A percentile compares a stretch with the other conserved stretches of the same genome.
Evolutionary conservation across 139 green algal species (phyloP).

Genomic region (Dunaliella primolecta): DNA sequence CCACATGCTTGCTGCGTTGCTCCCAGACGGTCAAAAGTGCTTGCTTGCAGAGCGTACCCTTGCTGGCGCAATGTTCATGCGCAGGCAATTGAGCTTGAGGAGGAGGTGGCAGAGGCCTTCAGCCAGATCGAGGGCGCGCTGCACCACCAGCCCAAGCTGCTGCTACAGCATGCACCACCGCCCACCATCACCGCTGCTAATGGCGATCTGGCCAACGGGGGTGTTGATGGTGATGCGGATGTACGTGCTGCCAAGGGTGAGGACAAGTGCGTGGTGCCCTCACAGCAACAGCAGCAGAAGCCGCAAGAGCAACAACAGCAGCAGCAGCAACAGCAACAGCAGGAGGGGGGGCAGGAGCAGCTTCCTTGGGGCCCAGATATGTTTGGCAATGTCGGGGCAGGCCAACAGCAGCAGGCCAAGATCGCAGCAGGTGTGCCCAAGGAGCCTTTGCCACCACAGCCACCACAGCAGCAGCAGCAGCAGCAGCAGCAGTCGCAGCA

Average conservation of each 20-base stretch:
- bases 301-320: neutral
- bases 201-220: neutral
- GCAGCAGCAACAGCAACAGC: neutral
- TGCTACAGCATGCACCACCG: constrained; percentile 3
- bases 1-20: too few relatives aligned
- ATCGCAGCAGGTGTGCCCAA: neutral
- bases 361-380: too few relatives aligned
- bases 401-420: too few relatives aligned
- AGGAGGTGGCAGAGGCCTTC: constrained; percentile 65
- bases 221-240: neutral
- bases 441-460: too few relatives aligned
- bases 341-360: neutral
- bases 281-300: neutral
- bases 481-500: neutral
- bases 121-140: constrained; percentile 54
- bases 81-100: constrained; percentile 27
- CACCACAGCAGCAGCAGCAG: too few relatives aligned
- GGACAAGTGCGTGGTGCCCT: too few relatives aligned
- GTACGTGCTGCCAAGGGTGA: too few relatives aligned
- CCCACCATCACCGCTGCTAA: neutral
- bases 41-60: too few relatives aligned
- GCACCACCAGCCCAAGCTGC: constrained; percentile 31
- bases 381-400: neutral
- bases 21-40: too few relatives aligned
- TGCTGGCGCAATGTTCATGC: too few relatives aligned